Evolutionary conservation across 1,139 yeast genomes (phyloP).

Genomic region (Taphrina communis): DNA sequence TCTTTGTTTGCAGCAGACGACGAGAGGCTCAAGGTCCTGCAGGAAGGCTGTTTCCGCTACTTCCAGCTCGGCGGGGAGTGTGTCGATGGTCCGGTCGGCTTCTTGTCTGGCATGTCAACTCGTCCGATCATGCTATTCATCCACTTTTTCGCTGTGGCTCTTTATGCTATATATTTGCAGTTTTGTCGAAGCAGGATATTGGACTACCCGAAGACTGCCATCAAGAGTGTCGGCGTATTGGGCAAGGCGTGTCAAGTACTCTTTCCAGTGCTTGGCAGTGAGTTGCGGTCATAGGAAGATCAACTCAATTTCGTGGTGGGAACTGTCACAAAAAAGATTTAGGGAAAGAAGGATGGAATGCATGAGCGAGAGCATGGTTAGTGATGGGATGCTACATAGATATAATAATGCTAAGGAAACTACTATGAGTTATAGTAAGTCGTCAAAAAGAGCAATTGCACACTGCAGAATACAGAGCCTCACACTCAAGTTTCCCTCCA

Average conservation of each 20-base stretch:
- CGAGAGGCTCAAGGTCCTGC: conserved; percentile 63
- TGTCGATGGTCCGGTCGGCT: conserved; percentile 76
- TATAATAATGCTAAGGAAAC: too few relatives aligned
- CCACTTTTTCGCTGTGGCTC: conserved; percentile 45
- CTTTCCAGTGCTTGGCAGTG: conserved; percentile 43
- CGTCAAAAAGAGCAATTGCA: background rate
- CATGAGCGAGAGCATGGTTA: conserved; percentile 13
- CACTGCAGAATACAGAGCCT: background rate
- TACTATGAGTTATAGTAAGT: too few relatives aligned
- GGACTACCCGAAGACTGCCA: conserved; percentile 35
- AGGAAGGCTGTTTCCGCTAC: conserved; percentile 86
- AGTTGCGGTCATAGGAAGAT: conserved; percentile 29
- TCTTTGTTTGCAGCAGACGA: conserved; percentile 69
- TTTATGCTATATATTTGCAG: conserved; percentile 41
- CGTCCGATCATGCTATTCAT: conserved; percentile 41
- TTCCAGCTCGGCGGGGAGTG: conserved; percentile 84
- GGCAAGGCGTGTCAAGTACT: conserved; percentile 42
- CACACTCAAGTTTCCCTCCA: background rate
- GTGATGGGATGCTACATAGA: background rate
- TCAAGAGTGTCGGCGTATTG: conserved; percentile 39
- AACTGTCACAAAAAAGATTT: background rate
- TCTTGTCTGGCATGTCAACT: conserved; percentile 66
- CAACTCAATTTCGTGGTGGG: background rate
- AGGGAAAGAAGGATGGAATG: background rate
- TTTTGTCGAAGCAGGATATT: conserved; percentile 15